Evolutionary conservation across 805 yeast species (phyloP).

Genomic region (Candida krabiensis): DNA sequence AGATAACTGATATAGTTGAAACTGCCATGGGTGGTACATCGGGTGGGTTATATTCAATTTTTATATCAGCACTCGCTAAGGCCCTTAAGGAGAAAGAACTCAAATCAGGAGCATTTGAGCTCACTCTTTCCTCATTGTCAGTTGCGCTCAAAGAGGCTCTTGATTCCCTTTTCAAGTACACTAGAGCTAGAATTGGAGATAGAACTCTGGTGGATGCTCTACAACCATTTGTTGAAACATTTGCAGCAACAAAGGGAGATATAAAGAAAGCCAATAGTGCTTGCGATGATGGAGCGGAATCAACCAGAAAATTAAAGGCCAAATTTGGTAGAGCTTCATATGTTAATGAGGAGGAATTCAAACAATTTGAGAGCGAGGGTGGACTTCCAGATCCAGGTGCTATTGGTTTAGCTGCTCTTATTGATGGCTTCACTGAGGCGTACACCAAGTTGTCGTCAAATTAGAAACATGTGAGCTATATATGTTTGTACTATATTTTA

Average conservation of each 20-base stretch:
- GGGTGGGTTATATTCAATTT: constrained; percentile 87
- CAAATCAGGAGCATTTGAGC: constrained; percentile 19
- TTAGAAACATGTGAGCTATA: too few species aligned
- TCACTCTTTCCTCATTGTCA: constrained; percentile 38
- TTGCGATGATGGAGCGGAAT: constrained; percentile 70
- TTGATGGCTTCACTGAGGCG: too few species aligned
- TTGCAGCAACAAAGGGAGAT: constrained; percentile 44
- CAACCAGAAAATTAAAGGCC: constrained; percentile 70
- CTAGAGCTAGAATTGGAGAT: constrained; percentile 84
- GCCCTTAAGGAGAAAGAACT: constrained; percentile 37
- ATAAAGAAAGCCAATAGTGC: constrained; percentile 59
- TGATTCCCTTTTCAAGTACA: constrained; percentile 73
- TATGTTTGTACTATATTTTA: too few species aligned
- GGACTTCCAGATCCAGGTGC: too few species aligned
- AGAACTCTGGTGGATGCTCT: constrained; percentile 84
- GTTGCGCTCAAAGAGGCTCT: constrained; percentile 56
- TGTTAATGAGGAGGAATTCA: too few species aligned
- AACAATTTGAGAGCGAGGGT: too few species aligned
- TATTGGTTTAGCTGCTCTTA: too few species aligned
- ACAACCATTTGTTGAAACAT: constrained; percentile 74
- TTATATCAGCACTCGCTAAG: constrained; percentile 67
- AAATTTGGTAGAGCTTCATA: constrained; percentile 91
- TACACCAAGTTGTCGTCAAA: too few species aligned
- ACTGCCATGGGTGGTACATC: constrained; percentile 91
- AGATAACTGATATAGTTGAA: constrained; percentile 78